Conservation (phyloP, 257 asterid genomes). For the Nicotiana noctiflora region DNA sequence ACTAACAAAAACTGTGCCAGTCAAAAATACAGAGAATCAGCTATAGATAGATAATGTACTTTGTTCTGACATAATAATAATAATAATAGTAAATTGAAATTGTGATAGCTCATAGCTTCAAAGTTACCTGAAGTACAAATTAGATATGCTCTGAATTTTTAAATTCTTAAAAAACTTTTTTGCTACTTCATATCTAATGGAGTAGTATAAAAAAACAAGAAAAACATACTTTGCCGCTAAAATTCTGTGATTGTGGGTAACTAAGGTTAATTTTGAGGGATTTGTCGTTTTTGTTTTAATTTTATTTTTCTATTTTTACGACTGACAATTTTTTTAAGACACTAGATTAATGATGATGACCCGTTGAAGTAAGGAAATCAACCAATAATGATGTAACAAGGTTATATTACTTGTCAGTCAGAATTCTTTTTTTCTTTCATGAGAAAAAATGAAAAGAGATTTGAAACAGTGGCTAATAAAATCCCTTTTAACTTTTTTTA, state of each 20-base stretch:
- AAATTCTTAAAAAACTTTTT: background rate
- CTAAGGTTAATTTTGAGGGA: background rate
- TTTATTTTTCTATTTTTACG: background rate
- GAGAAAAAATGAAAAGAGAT: too few relatives aligned
- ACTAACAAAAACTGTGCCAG: conserved; percentile 6
- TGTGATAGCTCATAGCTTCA: background rate
- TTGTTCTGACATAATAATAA: background rate
- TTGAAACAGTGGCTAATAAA: background rate
- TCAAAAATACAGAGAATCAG: background rate
- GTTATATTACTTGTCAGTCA: background rate
- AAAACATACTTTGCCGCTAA: background rate
- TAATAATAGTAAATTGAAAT: background rate
- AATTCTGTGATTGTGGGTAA: background rate
- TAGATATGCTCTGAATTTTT: background rate
- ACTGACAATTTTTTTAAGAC: background rate
- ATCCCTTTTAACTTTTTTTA: background rate
- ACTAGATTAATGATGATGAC: background rate
- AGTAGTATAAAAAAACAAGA: background rate
- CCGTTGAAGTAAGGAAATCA: background rate
- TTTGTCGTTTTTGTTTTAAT: background rate
- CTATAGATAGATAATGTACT: background rate
- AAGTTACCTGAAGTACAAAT: background rate
- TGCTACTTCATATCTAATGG: background rate
- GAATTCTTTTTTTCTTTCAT: background rate
- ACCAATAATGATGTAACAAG: background rate